Conservation (phyloP, 225 moss, liverwort and hornwort genomes). For the Pseudoscleropodium purum region DNA sequence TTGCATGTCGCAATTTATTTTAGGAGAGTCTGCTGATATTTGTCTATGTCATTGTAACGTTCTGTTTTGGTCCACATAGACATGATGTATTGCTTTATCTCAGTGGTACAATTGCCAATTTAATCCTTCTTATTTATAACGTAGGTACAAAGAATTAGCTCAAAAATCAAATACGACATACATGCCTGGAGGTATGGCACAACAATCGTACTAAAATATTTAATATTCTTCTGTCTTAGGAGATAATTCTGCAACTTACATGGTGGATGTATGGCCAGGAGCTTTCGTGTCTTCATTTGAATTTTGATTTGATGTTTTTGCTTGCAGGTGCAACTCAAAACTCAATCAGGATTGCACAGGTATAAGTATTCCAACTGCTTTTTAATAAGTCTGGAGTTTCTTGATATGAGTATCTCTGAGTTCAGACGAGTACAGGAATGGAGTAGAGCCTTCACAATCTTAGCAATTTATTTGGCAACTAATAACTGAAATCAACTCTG, state of each 20-base stretch:
- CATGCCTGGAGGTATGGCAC: conserved; percentile 65
- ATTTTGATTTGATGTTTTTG: not conserved
- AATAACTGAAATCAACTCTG: not conserved
- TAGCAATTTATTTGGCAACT: not conserved
- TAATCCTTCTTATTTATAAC: not conserved
- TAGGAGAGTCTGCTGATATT: not conserved
- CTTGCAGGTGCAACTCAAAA: conserved; percentile 86
- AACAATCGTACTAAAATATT: not conserved
- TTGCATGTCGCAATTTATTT: not conserved
- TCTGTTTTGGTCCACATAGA: not conserved
- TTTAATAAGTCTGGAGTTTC: not conserved
- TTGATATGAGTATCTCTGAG: not conserved
- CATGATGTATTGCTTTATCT: not conserved
- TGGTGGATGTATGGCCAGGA: not conserved
- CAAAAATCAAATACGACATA: conserved; percentile 51
- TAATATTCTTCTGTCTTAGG: not conserved
- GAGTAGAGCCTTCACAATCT: not conserved
- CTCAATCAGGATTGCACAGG: conserved; percentile 85
- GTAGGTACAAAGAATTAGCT: conserved; percentile 88
- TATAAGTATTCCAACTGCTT: conserved; percentile 1
- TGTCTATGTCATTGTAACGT: not conserved
- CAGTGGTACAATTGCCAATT: not conserved
- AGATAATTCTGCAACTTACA: not conserved
- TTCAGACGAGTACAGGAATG: not conserved
- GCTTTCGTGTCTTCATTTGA: not conserved